These are phyloP conservation scores for Pyrenophora tritici-repentis DNA, from an alignment of 2,329 filamentous ascomycete genomes.

Conservation along the genomic window DNA sequence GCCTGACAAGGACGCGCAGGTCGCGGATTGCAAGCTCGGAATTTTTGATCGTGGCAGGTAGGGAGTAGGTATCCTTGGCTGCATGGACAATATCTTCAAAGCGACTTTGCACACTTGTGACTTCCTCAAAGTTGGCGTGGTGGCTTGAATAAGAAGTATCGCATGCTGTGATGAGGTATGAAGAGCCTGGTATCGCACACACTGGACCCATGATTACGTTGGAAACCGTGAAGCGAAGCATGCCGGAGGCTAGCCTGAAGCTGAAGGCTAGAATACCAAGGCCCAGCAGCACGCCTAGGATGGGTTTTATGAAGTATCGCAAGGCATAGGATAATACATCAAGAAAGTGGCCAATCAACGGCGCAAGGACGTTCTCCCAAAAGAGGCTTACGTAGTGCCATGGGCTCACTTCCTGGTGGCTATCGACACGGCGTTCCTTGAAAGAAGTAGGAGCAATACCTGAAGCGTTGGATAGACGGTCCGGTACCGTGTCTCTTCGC, in stretches of 20 bases:
- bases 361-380: constrained; percentile 41
- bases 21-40: constrained; percentile 76
- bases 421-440: constrained; percentile 2
- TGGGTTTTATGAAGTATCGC: constrained; percentile 63
- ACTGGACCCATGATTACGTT: constrained; percentile 70
- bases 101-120: constrained; percentile 74
- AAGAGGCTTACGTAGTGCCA: constrained; percentile 34
- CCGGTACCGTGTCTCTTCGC: constrained; percentile 1
- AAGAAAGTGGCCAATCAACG: constrained; percentile 55
- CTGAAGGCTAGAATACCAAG: constrained; percentile 61
- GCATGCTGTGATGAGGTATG: constrained; percentile 70
- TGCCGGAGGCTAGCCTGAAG: constrained; percentile 59
- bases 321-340: constrained; percentile 65
- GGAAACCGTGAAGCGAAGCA: constrained; percentile 66
- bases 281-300: constrained; percentile 61
- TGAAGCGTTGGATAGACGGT: not conserved
- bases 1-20: constrained; percentile 71
- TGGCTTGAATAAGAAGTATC: constrained; percentile 5
- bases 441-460: constrained; percentile 7
- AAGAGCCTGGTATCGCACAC: constrained; percentile 70
- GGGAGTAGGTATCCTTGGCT: constrained; percentile 65
- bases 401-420: constrained; percentile 17
- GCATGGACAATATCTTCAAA: constrained; percentile 77
- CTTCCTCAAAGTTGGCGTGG: constrained; percentile 67
- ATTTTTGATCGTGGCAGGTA: constrained; percentile 80